Evolutionary conservation across 2,329 filamentous ascomycete species (phyloP).

Genomic region (Ilyonectria robusta): DNA sequence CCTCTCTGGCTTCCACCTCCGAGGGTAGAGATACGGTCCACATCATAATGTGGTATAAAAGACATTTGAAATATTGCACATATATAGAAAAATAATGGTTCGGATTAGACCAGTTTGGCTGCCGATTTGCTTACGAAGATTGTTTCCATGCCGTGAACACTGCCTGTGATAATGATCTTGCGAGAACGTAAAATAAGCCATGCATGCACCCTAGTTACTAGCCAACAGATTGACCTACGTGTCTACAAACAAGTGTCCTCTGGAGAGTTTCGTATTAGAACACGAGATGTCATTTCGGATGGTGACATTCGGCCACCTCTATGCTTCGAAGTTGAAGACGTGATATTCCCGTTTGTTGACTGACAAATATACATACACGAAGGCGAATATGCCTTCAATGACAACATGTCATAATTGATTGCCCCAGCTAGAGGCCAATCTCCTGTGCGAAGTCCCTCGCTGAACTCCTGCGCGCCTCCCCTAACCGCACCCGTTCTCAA

Average conservation of each 20-base stretch:
- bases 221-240: neutral
- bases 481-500: neutral
- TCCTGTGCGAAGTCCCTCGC: neutral
- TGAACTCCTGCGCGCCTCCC: neutral
- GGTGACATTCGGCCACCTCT: neutral
- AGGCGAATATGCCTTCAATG: too few relatives aligned
- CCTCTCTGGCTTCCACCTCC: neutral
- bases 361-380: neutral
- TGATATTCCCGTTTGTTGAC: neutral
- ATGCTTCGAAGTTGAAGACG: neutral
- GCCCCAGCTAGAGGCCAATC: neutral
- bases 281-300: neutral
- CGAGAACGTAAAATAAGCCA: neutral
- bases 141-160: neutral
- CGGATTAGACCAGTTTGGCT: neutral
- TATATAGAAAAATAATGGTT: conserved; percentile 2
- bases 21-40: neutral
- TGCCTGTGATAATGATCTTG: neutral
- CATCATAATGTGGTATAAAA: neutral
- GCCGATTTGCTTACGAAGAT: neutral
- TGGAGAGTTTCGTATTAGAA: neutral
- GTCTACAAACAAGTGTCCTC: neutral
- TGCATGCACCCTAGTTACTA: neutral
- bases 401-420: neutral
- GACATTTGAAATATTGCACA: neutral